A percentile compares a stretch with the other conserved stretches of the same genome.
Conservation (phyloP, 352 stramenopile genomes). For the Phytophthora macrochlamydospora region DNA sequence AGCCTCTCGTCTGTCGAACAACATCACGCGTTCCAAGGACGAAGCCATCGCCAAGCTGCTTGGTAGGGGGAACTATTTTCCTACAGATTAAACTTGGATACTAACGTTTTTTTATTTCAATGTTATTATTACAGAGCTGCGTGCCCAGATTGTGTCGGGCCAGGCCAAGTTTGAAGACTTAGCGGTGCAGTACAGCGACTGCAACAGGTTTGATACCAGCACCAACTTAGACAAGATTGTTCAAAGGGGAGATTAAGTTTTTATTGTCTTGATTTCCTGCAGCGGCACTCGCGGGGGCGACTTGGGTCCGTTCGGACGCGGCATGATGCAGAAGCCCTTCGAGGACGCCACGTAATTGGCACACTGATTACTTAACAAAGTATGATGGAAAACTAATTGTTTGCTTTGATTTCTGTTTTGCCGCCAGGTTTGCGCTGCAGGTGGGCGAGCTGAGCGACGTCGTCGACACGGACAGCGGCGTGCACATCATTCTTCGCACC, state of each 20-base stretch:
- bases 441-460: slow-evolving; percentile 94
- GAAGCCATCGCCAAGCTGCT: slow-evolving; percentile 89
- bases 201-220: slow-evolving; percentile 47
- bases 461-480: slow-evolving; percentile 95
- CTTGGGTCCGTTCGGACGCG: slow-evolving; percentile 86
- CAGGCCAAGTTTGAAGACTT: slow-evolving; percentile 83
- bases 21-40: slow-evolving; percentile 92
- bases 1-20: slow-evolving; percentile 89
- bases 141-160: slow-evolving; percentile 78
- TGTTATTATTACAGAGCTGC: slow-evolving; percentile 49
- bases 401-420: slow-evolving; percentile 1
- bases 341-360: slow-evolving; percentile 78
- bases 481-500: slow-evolving; percentile 97
- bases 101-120: not conserved
- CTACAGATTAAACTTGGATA: not conserved
- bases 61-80: slow-evolving; percentile 34
- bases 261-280: not conserved
- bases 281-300: slow-evolving; percentile 90
- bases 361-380: too few species aligned
- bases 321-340: slow-evolving; percentile 94
- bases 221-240: too few species aligned
- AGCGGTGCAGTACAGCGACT: slow-evolving; percentile 85
- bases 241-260: not conserved
- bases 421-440: slow-evolving; percentile 82
- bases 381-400: not conserved